Base-by-base conservation (phyloP, 345 rosid species). In the Iberis pinnata region DNA sequence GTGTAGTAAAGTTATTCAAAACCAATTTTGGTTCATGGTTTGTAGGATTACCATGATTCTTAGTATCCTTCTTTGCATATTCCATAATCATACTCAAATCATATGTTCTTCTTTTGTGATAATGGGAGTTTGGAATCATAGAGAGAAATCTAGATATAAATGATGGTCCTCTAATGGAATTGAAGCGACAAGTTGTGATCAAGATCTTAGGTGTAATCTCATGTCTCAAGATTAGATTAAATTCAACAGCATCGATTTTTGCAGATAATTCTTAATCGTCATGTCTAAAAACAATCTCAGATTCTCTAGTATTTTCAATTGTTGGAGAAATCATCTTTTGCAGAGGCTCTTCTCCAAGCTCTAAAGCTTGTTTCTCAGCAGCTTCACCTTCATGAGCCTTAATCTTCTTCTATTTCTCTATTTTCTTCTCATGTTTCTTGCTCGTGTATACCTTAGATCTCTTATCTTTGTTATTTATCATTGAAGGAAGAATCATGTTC, bases 21-120 rank as follows among this genome's bases (percentile, higher is more conserved):
- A 88, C 79, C 22, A 92, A 78, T 71, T 92, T 97, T 1, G 97
- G 98, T 56, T 75, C 50, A 58, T 92, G 98, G 63, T 80, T 63
- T 13, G 98, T 92, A 19, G 98, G 98, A 59, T 81, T 88, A 41
- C 98, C 98, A 62, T 92, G 94, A 71, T 76, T 80, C 97, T 88
- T 92, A 55, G 85, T 85, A 42, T 92, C 93, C 42, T 78, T 83
- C 22, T 37, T 88, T 0, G 93, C 98, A 67, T 92, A 92, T 35
- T 92, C 93, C 31, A 88, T 79, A 18, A 92, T 82, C 97, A n/a
- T 92, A 75, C 53, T 92, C 67, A 92, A 66, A 73, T 88, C 89
- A 60, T 85, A 85, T 3, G 97, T 83, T 72, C 98, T 95, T 70
- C 98, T 73, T 64, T 78, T 83, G 36, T 48, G 68, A 64, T 83